Percentiles rank a stretch among this genome's conserved stretches.
Evolutionary conservation across 495 filamentous ascomycete species (phyloP).

Genomic region (Apiosordaria backusii): DNA sequence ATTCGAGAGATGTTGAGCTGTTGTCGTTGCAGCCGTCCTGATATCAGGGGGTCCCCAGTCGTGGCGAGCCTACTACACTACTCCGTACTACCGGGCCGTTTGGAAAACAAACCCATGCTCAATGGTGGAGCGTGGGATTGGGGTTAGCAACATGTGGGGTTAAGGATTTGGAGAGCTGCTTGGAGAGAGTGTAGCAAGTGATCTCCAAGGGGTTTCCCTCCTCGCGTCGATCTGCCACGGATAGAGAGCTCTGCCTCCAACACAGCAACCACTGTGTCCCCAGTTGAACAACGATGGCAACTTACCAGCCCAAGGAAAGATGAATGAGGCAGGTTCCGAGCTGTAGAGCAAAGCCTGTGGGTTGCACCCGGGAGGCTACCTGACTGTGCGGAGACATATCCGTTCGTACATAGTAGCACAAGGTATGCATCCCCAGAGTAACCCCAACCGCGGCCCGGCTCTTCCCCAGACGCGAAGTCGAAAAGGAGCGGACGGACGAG

Average conservation of each 20-base stretch:
- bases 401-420: constrained; percentile 2
- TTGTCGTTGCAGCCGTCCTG: neutral
- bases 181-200: neutral
- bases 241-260: constrained; percentile 15
- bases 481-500: neutral
- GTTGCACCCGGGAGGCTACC: constrained; percentile 19
- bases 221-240: constrained; percentile 14
- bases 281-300: no score
- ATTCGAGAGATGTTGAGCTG: constrained; percentile 3
- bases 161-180: constrained; percentile 21
- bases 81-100: constrained; percentile 26
- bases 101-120: constrained; percentile 12
- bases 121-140: constrained; percentile 10
- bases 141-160: constrained; percentile 27
- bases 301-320: neutral
- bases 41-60: neutral
- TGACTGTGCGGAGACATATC: constrained; percentile 21
- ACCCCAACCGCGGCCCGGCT: constrained; percentile 2
- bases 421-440: neutral
- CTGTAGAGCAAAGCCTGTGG: constrained; percentile 9
- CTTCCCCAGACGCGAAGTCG: neutral
- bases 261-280: neutral
- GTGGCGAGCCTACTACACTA: constrained; percentile 6
- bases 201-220: constrained; percentile 4
- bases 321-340: neutral